Evolutionary conservation across 257 asterid genomes (phyloP), one percentile per base, ranked within the genome.

Genomic region (Leptodermis oblonga): DNA sequence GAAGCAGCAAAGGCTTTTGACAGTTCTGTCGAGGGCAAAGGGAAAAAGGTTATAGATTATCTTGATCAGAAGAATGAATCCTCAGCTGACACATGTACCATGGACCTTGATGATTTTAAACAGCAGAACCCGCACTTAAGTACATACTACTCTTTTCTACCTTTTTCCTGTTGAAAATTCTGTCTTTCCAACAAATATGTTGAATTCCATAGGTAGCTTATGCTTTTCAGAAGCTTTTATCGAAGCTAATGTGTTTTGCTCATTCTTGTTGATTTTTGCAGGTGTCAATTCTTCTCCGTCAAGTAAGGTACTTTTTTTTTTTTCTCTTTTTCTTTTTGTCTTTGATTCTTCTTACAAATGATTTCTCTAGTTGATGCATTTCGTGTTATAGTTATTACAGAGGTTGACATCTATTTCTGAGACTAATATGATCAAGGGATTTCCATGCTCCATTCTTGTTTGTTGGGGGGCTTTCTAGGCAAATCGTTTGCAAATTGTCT

Each of bases 51-150:
- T 43, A 20, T 4, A 30, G 46, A 67, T 14, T 76, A 77, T 71
- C 74, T 34, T 69, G 73, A 77, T 63, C 31, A 68, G 58, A 82
- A 62, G 76, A 82, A 84, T 69, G 97, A 87, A 58, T 85, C 92
- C n/a, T 88, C 92, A 11, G 92, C 96, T 70, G 97, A 88, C 62
- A 90, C 92, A 26, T 82, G 79, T 79, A 78, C 83, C 70, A 72
- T 86, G 88, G 88, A 83, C 59, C 77, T 84, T 76, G 84, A 79
- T 75, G 73, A 68, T 30, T 63, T 70, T 12, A 82, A 70, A 63
- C 83, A 77, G 71, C 87, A 75, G 74, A 73, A 74, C 52, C 74
- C 42, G 43, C 68, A 62, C 53, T 72, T 78, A 23, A 86, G 95
- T 92, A 74, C 28, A 41, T 52, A 45, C 53, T 34, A 45, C 36